Evolutionary conservation across 441 rosid species (phyloP).

Genomic region (Euphorbia celastroides): DNA sequence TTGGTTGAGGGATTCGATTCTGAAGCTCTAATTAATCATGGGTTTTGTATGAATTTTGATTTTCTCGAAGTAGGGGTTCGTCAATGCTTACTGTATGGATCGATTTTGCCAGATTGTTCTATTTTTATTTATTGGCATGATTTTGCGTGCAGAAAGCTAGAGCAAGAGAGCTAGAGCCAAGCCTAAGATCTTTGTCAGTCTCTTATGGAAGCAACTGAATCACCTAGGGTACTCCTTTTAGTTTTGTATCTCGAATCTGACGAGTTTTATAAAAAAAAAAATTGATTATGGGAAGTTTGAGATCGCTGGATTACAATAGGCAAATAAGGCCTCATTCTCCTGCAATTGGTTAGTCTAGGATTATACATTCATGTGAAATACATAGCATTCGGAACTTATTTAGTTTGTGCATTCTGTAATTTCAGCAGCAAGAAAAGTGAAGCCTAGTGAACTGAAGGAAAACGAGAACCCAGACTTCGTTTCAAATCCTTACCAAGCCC

Average conservation of each 20-base stretch:
- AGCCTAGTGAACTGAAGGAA: constrained; percentile 47
- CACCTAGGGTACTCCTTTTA: constrained; percentile 59
- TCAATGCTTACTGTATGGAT: neutral
- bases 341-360: constrained; percentile 42
- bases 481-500: constrained; percentile 69
- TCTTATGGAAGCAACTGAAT: constrained; percentile 83
- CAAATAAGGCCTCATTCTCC: constrained; percentile 45
- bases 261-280: neutral
- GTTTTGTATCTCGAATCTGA: neutral
- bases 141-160: constrained; percentile 35
- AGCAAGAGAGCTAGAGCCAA: constrained; percentile 53
- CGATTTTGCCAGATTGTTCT: neutral
- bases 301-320: constrained; percentile 56
- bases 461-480: constrained; percentile 58
- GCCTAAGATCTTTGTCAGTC: constrained; percentile 58
- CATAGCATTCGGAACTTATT: neutral
- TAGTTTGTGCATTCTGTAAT: neutral
- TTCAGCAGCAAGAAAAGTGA: constrained; percentile 46
- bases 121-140: neutral
- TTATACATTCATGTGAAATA: neutral
- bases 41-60: neutral
- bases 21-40: neutral
- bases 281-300: constrained; percentile 47
- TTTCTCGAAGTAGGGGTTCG: neutral
- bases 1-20: too few relatives aligned